Percentiles rank a stretch among this genome's conserved stretches.
Evolutionary conservation across 2,329 filamentous ascomycete genomes (phyloP).

Genomic region (Volutella citrinella): DNA sequence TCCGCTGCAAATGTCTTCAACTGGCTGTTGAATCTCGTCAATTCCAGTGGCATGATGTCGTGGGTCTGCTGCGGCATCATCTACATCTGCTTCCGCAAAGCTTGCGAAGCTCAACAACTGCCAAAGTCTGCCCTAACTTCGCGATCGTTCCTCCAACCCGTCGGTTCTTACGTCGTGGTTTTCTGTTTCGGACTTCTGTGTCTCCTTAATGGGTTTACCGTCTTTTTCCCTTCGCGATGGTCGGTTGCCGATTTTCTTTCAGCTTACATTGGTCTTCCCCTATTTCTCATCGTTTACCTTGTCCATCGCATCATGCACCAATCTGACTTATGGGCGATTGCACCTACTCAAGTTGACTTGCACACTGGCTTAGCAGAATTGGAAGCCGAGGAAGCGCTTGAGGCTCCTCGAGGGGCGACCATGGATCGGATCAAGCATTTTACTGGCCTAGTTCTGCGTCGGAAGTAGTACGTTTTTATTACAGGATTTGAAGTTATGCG

Average conservation of each 20-base stretch:
- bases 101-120: conserved; percentile 4
- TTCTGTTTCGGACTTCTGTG: conserved; percentile 6
- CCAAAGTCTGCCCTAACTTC: conserved; percentile 3
- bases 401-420: too few relatives aligned
- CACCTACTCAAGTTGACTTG: not conserved
- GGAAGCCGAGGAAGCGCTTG: not conserved
- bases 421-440: too few relatives aligned
- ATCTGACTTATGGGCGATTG: not conserved
- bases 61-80: conserved; percentile 14
- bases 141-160: conserved; percentile 9
- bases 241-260: conserved; percentile 7
- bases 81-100: conserved; percentile 13
- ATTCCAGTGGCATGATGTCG: conserved; percentile 9
- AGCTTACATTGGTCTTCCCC: conserved; percentile 7
- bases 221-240: conserved; percentile 10
- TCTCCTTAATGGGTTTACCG: conserved; percentile 10
- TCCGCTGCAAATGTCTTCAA: conserved; percentile 1
- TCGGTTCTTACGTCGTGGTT: conserved; percentile 5
- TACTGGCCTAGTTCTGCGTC: too few relatives aligned
- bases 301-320: not conserved
- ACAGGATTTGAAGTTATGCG: too few relatives aligned
- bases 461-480: too few relatives aligned
- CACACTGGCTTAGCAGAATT: not conserved
- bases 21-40: conserved; percentile 4
- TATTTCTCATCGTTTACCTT: conserved; percentile 1